Percentiles rank a stretch among this genome's conserved stretches.
These are phyloP conservation scores for Tribonema minus DNA, from an alignment of 108 stramenopile species.

Conservation along the genomic window DNA sequence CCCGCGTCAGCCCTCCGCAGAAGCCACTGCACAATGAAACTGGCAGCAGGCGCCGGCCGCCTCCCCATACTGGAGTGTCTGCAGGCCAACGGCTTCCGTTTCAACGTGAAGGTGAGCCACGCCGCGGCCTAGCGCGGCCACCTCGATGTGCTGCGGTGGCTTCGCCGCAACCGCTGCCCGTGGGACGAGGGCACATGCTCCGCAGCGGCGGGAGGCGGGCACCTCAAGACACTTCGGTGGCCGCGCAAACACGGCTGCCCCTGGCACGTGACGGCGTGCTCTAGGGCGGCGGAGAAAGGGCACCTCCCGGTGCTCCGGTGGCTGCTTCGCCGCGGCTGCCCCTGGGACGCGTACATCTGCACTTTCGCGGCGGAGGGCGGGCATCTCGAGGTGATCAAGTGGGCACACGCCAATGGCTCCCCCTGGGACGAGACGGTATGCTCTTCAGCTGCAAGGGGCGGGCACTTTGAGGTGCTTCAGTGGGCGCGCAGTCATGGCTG, in stretches of 20 bases:
- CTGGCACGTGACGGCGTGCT: background rate
- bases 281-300: background rate
- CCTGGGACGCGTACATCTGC: background rate
- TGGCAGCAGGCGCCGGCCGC: no score
- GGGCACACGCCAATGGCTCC: constrained; percentile 15
- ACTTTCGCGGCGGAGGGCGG: background rate
- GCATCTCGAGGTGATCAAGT: constrained; percentile 1
- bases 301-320: background rate
- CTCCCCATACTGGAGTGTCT: background rate
- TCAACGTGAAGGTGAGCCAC: background rate
- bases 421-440: constrained; percentile 9
- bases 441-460: constrained; percentile 2
- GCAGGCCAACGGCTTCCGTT: constrained; percentile 1
- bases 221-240: constrained; percentile 20
- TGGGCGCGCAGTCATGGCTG: no score
- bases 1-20: no score
- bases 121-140: background rate
- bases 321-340: constrained; percentile 8
- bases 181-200: constrained; percentile 11
- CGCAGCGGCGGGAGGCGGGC: constrained; percentile 10
- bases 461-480: constrained; percentile 23
- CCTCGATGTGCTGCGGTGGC: background rate
- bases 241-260: constrained; percentile 29
- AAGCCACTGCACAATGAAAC: no score
- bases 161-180: background rate